Evolutionary conservation across 371 early-diverging fungal genomes (phyloP).

Genomic region (Mucor indicus): DNA sequence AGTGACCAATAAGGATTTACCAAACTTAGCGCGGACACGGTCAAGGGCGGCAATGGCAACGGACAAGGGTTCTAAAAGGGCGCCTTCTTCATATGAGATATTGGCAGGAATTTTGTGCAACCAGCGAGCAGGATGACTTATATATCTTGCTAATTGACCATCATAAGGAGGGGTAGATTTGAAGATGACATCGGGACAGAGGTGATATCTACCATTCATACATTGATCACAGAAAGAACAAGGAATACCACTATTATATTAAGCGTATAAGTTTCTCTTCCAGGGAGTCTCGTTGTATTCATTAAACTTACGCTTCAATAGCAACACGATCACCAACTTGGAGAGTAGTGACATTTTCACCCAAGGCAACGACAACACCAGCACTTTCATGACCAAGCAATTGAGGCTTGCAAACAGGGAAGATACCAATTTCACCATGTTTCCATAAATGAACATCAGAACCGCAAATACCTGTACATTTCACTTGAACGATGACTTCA

Average conservation of each 20-base stretch:
- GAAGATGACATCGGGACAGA: conserved; percentile 43
- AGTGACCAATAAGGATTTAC: conserved; percentile 36
- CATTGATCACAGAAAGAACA: conserved; percentile 44
- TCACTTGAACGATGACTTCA: conserved; percentile 38
- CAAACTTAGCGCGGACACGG: conserved; percentile 36
- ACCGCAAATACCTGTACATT: conserved; percentile 44
- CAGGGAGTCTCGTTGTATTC: not conserved
- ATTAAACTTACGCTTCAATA: conserved; percentile 33
- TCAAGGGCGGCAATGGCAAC: conserved; percentile 46
- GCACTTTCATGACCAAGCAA: conserved; percentile 39
- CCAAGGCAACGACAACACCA: conserved; percentile 32
- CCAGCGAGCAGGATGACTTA: conserved; percentile 47
- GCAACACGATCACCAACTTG: conserved; percentile 51
- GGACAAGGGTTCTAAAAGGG: conserved; percentile 39
- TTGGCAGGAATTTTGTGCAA: conserved; percentile 40
- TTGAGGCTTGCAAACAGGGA: conserved; percentile 31
- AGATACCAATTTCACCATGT: conserved; percentile 47
- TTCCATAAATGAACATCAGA: conserved; percentile 45
- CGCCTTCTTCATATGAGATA: conserved; percentile 39
- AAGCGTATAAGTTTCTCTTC: not conserved
- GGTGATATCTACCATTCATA: conserved; percentile 44
- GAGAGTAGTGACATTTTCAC: conserved; percentile 31
- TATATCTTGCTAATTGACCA: conserved; percentile 41
- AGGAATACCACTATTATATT: conserved; percentile 38
- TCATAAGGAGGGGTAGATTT: conserved; percentile 48